Evolutionary conservation across 176 grass and related monocot genomes (phyloP).

Genomic region (Zea luxurians): DNA sequence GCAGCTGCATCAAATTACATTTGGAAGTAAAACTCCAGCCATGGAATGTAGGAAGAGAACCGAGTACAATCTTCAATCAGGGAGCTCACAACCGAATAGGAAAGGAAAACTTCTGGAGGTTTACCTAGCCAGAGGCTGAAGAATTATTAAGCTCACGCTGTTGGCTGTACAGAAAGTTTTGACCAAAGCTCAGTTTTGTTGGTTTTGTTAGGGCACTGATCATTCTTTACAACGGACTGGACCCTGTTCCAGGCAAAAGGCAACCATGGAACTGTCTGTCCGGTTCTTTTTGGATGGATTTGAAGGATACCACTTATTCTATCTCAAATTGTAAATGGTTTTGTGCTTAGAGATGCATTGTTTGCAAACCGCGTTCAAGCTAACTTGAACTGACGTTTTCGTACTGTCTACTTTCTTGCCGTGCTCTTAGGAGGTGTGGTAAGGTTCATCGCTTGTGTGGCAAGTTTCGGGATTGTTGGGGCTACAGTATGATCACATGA

Average conservation of each 20-base stretch:
- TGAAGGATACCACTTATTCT: conserved; percentile 7
- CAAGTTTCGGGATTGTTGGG: background rate
- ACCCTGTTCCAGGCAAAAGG: conserved; percentile 3
- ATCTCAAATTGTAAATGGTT: conserved; percentile 38
- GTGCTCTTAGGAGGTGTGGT: background rate
- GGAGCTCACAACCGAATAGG: conserved; percentile 39
- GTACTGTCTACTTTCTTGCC: background rate
- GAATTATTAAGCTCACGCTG: conserved; percentile 1
- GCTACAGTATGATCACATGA: conserved; percentile 21
- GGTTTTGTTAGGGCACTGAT: conserved; percentile 52
- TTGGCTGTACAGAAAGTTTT: conserved; percentile 56
- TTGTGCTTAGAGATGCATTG: conserved; percentile 28
- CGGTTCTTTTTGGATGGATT: conserved; percentile 42
- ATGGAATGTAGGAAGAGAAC: conserved; percentile 45
- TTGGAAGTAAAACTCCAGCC: conserved; percentile 31
- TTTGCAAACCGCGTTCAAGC: conserved; percentile 23
- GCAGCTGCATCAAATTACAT: conserved; percentile 67
- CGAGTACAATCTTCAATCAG: conserved; percentile 30
- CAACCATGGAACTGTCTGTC: conserved; percentile 23
- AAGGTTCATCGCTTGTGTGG: conserved; percentile 28
- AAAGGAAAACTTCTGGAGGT: conserved; percentile 62
- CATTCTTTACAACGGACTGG: conserved; percentile 45
- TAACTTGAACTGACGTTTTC: background rate
- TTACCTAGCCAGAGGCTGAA: conserved; percentile 67
- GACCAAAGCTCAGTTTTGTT: conserved; percentile 4